These are phyloP conservation scores for Suhomyces guaymorum DNA, from an alignment of 1,139 yeast species.

Conservation along the genomic window DNA sequence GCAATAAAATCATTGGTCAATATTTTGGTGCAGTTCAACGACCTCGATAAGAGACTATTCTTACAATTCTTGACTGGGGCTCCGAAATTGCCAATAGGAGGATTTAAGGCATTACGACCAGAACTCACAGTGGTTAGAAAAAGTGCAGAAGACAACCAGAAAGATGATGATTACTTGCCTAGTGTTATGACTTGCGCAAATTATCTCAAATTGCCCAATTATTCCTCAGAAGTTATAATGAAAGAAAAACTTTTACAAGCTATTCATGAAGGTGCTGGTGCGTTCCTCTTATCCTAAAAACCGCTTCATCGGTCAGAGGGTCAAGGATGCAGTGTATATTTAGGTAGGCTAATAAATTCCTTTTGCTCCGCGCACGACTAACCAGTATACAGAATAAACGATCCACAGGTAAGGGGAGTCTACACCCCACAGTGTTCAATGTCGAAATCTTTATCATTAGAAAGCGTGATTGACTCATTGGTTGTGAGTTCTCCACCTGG, in stretches of 20 bases:
- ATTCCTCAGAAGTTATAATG: conserved; percentile 64
- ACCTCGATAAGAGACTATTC: conserved; percentile 65
- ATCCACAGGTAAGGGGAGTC: too few relatives aligned
- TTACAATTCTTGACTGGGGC: conserved; percentile 91
- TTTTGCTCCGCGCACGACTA: conserved; percentile 1
- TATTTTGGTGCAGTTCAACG: conserved; percentile 55
- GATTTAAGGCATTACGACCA: conserved; percentile 81
- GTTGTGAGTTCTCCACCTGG: conserved; percentile 45
- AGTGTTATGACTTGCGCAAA: conserved; percentile 99
- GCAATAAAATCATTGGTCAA: conserved; percentile 61
- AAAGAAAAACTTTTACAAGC: conserved; percentile 63
- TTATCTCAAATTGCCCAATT: conserved; percentile 85
- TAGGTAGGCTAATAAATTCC: too few relatives aligned
- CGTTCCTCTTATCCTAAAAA: conserved; percentile 69
- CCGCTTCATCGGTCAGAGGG: neutral
- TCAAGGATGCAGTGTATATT: neutral
- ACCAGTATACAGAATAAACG: too few relatives aligned
- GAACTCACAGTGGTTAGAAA: conserved; percentile 86
- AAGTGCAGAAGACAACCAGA: conserved; percentile 63
- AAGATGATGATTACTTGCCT: conserved; percentile 85
- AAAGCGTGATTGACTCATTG: conserved; percentile 33
- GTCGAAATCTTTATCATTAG: conserved; percentile 19
- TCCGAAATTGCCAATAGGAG: conserved; percentile 92
- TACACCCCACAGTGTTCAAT: too few relatives aligned
- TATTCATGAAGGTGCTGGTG: conserved; percentile 84